phyloP scores from a whole-genome alignment of 805 yeast species.

The Torulaspora franciscae region DNA sequence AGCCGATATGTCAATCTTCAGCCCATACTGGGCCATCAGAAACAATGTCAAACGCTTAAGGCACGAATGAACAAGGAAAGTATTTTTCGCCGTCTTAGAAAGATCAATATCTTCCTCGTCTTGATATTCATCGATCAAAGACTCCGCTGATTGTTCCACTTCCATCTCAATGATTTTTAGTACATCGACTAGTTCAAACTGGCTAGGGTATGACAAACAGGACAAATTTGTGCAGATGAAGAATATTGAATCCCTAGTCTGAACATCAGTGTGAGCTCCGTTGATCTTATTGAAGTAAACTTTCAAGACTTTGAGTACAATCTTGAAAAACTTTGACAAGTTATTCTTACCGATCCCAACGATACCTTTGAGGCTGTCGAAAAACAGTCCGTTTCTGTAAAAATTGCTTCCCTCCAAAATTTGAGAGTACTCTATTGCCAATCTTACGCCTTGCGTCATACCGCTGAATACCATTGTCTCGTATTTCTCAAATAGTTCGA shows the following conservation, averaged over 20 bases:
- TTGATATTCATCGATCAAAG: constrained; percentile 18
- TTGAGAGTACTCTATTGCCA: constrained; percentile 45
- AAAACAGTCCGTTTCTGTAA: constrained; percentile 14
- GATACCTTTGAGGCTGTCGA: constrained; percentile 18
- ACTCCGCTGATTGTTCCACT: constrained; percentile 27
- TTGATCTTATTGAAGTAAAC: constrained; percentile 11
- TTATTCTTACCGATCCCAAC: constrained; percentile 19
- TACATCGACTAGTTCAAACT: constrained; percentile 21
- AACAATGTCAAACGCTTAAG: constrained; percentile 14
- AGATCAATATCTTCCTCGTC: not conserved
- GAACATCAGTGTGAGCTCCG: constrained; percentile 8
- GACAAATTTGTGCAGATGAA: constrained; percentile 25
- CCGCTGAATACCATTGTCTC: constrained; percentile 66
- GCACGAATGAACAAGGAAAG: constrained; percentile 13
- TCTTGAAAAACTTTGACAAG: constrained; percentile 16
- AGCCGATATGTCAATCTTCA: constrained; percentile 16
- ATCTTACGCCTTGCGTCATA: constrained; percentile 56
- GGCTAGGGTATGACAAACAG: constrained; percentile 17
- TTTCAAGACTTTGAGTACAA: constrained; percentile 14
- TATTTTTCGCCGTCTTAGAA: constrained; percentile 4
- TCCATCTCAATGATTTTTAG: constrained; percentile 19
- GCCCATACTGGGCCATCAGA: constrained; percentile 14
- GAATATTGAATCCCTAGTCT: constrained; percentile 15
- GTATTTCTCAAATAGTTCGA: constrained; percentile 55
- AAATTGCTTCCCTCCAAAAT: constrained; percentile 5